A percentile compares a stretch with the other conserved stretches of the same genome.
phyloP scores from a whole-genome alignment of 2,329 filamentous ascomycete genomes.

The Fusarium irregulare region DNA sequence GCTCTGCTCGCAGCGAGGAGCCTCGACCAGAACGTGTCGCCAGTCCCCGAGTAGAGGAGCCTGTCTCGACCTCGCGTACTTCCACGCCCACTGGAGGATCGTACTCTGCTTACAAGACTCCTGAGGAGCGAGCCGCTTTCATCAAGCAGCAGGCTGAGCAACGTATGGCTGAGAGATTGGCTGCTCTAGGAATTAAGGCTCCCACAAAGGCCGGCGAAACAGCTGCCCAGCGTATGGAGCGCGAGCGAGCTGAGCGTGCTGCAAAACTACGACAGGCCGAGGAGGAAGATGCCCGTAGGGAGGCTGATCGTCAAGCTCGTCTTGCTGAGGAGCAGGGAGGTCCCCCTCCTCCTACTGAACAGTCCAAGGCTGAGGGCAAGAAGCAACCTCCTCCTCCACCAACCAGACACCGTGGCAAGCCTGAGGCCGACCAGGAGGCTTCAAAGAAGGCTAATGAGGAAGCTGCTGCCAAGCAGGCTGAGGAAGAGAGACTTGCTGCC shows the following conservation, averaged over 20 bases:
- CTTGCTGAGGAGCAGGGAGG: conserved; percentile 80
- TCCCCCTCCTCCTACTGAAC: conserved; percentile 66
- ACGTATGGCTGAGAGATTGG: conserved; percentile 95
- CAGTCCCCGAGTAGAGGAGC: conserved; percentile 64
- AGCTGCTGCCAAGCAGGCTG: conserved; percentile 66
- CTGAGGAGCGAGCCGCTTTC: conserved; percentile 93
- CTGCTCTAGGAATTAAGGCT: conserved; percentile 90
- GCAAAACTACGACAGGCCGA: conserved; percentile 90
- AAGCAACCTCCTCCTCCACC: conserved; percentile 84
- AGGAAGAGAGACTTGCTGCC: conserved; percentile 73
- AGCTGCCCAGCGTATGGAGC: conserved; percentile 84
- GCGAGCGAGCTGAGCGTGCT: conserved; percentile 87
- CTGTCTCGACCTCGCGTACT: conserved; percentile 65
- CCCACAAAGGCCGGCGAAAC: conserved; percentile 83
- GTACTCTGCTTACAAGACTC: conserved; percentile 87
- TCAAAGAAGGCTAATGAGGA: conserved; percentile 69
- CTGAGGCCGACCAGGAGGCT: conserved; percentile 68
- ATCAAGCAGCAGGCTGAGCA: conserved; percentile 98
- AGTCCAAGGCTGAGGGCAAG: conserved; percentile 62
- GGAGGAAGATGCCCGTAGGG: conserved; percentile 90
- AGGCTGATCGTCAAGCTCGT: conserved; percentile 85
- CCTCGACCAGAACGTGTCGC: conserved; percentile 53
- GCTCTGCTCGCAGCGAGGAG: conserved; percentile 56
- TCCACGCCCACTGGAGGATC: conserved; percentile 67
- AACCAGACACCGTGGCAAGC: conserved; percentile 73